Conservation (phyloP, 805 yeast species). For the Saccharomycopsis fodiens region DNA sequence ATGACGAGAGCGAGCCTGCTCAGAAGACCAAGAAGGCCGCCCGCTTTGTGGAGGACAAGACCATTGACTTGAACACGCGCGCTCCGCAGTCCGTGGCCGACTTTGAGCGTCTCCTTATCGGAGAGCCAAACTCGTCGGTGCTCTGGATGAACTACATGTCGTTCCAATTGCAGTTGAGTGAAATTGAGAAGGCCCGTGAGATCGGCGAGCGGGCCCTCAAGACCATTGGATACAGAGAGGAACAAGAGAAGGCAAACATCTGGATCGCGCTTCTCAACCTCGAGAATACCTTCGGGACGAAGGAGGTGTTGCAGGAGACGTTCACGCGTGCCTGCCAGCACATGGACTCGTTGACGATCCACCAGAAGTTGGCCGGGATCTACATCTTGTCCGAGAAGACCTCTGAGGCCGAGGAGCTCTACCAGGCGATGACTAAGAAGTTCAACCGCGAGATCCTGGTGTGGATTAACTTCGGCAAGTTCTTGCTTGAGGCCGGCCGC, state of each 20-base stretch:
- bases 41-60: constrained; percentile 63
- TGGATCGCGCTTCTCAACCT: constrained; percentile 94
- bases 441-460: constrained; percentile 65
- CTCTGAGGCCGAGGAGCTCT: constrained; percentile 63
- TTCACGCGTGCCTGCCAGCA: constrained; percentile 83
- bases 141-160: constrained; percentile 99
- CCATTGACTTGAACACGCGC: constrained; percentile 73
- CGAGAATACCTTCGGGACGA: constrained; percentile 89
- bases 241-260: constrained; percentile 83
- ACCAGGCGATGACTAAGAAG: constrained; percentile 62
- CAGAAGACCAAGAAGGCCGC: constrained; percentile 39
- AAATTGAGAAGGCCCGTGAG: constrained; percentile 89
- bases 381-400: constrained; percentile 66
- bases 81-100: constrained; percentile 90
- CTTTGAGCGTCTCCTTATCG: constrained; percentile 84
- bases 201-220: constrained; percentile 88
- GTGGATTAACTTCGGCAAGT: constrained; percentile 81
- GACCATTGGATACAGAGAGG: constrained; percentile 85
- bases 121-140: constrained; percentile 89
- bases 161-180: constrained; percentile 91
- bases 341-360: constrained; percentile 83
- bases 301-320: constrained; percentile 68
- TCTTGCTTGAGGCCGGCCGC: constrained; percentile 51
- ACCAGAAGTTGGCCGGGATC: constrained; percentile 70
- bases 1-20: constrained; percentile 39